These are phyloP conservation scores for Cryptococcus depauperatus DNA, from an alignment of 1,284 basidiomycete species.

Conservation along the genomic window DNA sequence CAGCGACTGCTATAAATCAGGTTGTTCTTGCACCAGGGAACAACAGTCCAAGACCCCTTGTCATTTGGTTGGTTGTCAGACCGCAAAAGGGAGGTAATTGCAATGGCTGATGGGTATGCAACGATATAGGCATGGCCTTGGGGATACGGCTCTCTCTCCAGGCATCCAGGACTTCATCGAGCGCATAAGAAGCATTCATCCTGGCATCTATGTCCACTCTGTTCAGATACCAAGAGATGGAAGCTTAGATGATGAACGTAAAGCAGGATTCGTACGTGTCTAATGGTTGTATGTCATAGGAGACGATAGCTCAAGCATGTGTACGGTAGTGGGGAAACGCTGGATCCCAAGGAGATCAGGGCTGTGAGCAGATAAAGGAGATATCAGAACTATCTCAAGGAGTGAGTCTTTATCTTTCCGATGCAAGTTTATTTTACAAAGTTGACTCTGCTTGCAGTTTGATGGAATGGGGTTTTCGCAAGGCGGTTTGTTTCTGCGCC, in stretches of 20 bases:
- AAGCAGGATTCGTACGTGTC: slow-evolving; percentile 72
- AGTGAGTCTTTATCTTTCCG: slow-evolving; percentile 21
- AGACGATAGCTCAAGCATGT: background rate
- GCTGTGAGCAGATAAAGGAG: slow-evolving; percentile 53
- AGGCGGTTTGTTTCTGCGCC: slow-evolving; percentile 87
- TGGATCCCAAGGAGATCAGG: slow-evolving; percentile 26
- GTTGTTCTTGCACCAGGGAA: background rate
- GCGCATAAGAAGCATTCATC: slow-evolving; percentile 61
- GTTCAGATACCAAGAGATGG: slow-evolving; percentile 62
- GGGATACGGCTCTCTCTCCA: slow-evolving; percentile 50
- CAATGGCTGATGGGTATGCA: too few species aligned
- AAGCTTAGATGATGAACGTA: slow-evolving; percentile 57
- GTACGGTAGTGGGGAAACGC: slow-evolving; percentile 38
- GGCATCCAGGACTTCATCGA: slow-evolving; percentile 55
- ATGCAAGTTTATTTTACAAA: background rate
- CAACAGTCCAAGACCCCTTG: slow-evolving; percentile 56
- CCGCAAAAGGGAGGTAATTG: background rate
- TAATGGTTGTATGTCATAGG: too few species aligned
- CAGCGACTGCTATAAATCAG: slow-evolving; percentile 1
- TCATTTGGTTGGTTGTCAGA: slow-evolving; percentile 55
- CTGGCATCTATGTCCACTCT: slow-evolving; percentile 78
- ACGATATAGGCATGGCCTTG: slow-evolving; percentile 89
- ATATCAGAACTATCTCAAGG: slow-evolving; percentile 65
- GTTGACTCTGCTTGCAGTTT: slow-evolving; percentile 46
- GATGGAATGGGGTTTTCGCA: slow-evolving; percentile 90